Conservation (phyloP, 352 stramenopile species). For the Globisporangium perplexum region DNA sequence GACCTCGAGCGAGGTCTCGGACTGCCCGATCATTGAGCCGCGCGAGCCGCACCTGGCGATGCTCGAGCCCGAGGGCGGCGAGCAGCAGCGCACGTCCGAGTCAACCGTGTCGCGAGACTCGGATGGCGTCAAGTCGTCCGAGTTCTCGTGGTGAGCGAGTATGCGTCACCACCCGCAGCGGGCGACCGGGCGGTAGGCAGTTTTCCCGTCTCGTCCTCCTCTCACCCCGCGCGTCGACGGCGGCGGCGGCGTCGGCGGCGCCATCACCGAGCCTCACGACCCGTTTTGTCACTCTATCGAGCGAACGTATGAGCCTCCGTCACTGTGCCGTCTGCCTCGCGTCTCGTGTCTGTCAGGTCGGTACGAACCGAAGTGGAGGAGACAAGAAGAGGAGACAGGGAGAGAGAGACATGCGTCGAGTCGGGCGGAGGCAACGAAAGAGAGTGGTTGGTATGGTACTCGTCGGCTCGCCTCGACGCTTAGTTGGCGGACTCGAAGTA, state of each 20-base stretch:
- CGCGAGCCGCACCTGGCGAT: neutral
- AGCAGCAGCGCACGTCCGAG: slow-evolving; percentile 1
- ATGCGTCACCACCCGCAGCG: neutral
- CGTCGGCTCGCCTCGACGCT: slow-evolving; percentile 3
- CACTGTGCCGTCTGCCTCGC: too few relatives aligned
- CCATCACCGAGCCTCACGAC: too few relatives aligned
- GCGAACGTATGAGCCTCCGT: too few relatives aligned
- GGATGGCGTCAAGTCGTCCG: slow-evolving; percentile 8
- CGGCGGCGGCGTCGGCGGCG: too few relatives aligned
- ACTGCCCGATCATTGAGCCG: slow-evolving; percentile 2
- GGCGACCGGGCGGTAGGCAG: too few relatives aligned
- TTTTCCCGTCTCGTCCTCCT: too few relatives aligned
- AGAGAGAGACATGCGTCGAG: too few relatives aligned
- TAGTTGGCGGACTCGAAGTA: slow-evolving; percentile 55
- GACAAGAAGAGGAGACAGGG: neutral
- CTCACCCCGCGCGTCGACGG: too few relatives aligned
- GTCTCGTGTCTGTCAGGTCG: neutral
- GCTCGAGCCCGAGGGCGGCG: too few relatives aligned
- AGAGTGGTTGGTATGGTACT: too few relatives aligned
- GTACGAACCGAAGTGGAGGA: neutral
- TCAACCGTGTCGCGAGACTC: slow-evolving; percentile 1
- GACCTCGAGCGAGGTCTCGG: neutral
- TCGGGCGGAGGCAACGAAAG: too few relatives aligned
- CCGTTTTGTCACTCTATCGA: too few relatives aligned
- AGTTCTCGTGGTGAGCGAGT: slow-evolving; percentile 11